Conservation (phyloP, 306 rosid genomes). For the Vicia villosa region DNA sequence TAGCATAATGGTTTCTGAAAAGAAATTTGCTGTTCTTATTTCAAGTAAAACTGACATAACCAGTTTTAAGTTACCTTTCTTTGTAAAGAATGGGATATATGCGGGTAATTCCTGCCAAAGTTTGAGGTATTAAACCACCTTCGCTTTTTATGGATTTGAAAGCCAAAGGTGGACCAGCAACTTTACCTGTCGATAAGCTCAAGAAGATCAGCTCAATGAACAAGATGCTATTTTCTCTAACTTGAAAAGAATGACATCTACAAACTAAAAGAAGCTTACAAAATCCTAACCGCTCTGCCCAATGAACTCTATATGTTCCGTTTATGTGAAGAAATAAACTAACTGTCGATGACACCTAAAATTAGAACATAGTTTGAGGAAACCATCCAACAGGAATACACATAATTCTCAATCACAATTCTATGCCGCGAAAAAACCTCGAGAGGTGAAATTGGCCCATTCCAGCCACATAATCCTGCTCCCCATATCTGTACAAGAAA, state of each 20-base stretch:
- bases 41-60: slow-evolving; percentile 26
- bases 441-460: slow-evolving; percentile 73
- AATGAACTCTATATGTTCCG: slow-evolving; percentile 89
- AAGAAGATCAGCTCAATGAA: slow-evolving; percentile 34
- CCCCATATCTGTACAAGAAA: slow-evolving; percentile 76
- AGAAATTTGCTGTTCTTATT: slow-evolving; percentile 5
- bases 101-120: slow-evolving; percentile 78
- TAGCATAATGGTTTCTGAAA: slow-evolving; percentile 32
- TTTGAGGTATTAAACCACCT: slow-evolving; percentile 82
- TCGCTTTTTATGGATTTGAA: slow-evolving; percentile 75
- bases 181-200: slow-evolving; percentile 56
- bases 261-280: slow-evolving; percentile 54
- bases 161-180: slow-evolving; percentile 76
- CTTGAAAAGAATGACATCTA: slow-evolving; percentile 30
- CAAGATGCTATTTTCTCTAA: slow-evolving; percentile 22
- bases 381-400: slow-evolving; percentile 17
- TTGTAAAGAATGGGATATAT: slow-evolving; percentile 83
- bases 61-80: slow-evolving; percentile 63
- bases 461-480: slow-evolving; percentile 82
- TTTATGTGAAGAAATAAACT: slow-evolving; percentile 74
- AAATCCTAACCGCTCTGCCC: slow-evolving; percentile 86
- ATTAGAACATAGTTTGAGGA: slow-evolving; percentile 43
- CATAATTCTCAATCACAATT: slow-evolving; percentile 20
- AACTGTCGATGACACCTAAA: slow-evolving; percentile 65
- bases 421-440: slow-evolving; percentile 59